Conservation (phyloP, 2,329 filamentous ascomycete species). For the Cladosporium sp. region DNA sequence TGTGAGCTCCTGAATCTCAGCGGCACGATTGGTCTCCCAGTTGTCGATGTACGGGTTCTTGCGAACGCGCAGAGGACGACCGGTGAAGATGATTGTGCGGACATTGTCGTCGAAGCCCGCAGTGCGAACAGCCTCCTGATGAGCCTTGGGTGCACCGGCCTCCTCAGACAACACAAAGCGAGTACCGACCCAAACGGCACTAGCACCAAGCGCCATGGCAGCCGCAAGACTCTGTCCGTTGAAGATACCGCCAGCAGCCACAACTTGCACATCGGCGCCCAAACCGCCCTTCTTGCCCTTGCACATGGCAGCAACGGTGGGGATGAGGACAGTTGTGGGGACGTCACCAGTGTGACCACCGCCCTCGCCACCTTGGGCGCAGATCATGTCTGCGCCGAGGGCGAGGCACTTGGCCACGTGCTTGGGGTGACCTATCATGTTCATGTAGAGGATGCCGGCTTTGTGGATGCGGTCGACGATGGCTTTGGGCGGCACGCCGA, state of each 20-base stretch:
- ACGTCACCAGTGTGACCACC: constrained; percentile 78
- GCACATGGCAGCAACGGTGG: constrained; percentile 78
- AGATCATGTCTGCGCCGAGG: constrained; percentile 91
- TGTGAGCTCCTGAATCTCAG: constrained; percentile 90
- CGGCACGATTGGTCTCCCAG: constrained; percentile 88
- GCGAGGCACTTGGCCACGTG: constrained; percentile 95
- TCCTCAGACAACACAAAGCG: constrained; percentile 92
- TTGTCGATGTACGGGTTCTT: constrained; percentile 90
- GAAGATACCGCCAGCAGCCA: constrained; percentile 91
- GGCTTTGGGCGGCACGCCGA: constrained; percentile 83
- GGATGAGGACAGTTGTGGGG: constrained; percentile 87
- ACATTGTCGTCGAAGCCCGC: constrained; percentile 93
- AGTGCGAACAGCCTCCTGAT: constrained; percentile 93
- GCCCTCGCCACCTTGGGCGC: constrained; percentile 95
- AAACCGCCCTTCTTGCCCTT: constrained; percentile 79
- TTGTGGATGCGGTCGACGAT: constrained; percentile 89
- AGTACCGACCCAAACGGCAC: constrained; percentile 93
- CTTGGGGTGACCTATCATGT: constrained; percentile 99
- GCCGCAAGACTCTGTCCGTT: constrained; percentile 88
- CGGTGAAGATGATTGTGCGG: constrained; percentile 97
- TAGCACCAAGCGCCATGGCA: constrained; percentile 85
- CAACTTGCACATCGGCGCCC: constrained; percentile 80
- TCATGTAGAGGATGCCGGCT: constrained; percentile 91
- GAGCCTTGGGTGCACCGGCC: constrained; percentile 85
- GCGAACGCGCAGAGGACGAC: constrained; percentile 86